Evolutionary conservation across 768 basidiomycete species (phyloP), one percentile per base, ranked within the genome.

Genomic region (Suillus plorans): DNA sequence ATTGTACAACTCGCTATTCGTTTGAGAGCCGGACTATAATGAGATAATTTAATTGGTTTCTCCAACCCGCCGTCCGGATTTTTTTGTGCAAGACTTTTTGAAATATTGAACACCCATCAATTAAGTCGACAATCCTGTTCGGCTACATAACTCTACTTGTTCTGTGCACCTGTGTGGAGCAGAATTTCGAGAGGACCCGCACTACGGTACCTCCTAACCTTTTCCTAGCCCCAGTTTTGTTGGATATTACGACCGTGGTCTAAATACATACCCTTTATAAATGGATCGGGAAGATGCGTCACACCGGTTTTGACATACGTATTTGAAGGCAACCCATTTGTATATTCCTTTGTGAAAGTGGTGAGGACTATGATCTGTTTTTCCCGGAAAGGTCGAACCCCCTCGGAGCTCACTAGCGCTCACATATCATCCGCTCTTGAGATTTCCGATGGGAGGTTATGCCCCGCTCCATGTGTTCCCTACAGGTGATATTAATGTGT

Each of bases 1-100:
- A 64, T 52, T 63, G 20, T 64, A 63, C 25, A 52, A 28, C 37
- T 36, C 41, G 28, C 39, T 42, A 63, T 59, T 59, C 3, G 22
- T 42, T 42, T 20, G 41, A 41, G 42, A 59, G 10, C 18, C 28
- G 39, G 41, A 42, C 58, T 22, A 59, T 59, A 42, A 39, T 25
- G 7, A 25, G 50, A 39, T 25, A 16, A 59, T 31, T 58, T 59
- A 59, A 59, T 59, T 42, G 18, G 18, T 59, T 28, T 59, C n/a
- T 39, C 28, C 10, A 34, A 39, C 57, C 39, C 12, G 22, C 20
- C 16, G 16, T 41, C 57, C 16, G 5, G 16, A 25, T 18, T 42
- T 59, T 22, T 59, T 5, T 59, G 18, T 5, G 57, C 57, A 39
- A 37, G 22, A 14, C 4, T 37, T 22, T 5, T 56, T 12, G 37